These are phyloP conservation scores for Canavalia ensiformis DNA, from an alignment of 306 rosid species.

Conservation along the genomic window DNA sequence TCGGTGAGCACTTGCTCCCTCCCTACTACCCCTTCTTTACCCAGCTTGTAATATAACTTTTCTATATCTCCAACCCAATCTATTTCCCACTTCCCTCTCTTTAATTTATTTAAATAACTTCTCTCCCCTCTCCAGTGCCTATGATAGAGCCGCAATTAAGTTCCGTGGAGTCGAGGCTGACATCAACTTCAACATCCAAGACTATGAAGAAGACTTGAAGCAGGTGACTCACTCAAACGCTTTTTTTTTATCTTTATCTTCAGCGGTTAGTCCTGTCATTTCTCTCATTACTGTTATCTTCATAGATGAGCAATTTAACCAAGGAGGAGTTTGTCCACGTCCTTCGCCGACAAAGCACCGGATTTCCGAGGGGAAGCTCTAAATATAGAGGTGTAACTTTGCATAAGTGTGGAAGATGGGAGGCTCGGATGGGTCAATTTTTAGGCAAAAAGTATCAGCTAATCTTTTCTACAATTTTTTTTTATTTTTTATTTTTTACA, in stretches of 20 bases:
- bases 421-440: constrained; percentile 98
- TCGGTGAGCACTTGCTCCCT: constrained; percentile 70
- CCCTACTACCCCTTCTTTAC: constrained; percentile 33
- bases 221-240: constrained; percentile 63
- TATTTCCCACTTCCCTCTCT: background rate
- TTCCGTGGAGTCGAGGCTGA: constrained; percentile 97
- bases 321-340: constrained; percentile 99
- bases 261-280: background rate
- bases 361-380: constrained; percentile 99
- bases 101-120: background rate
- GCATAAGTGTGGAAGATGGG: constrained; percentile 99
- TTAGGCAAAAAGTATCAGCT: constrained; percentile 86
- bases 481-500: background rate
- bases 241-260: background rate
- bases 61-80: constrained; percentile 25
- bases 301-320: constrained; percentile 88
- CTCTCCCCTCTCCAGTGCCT: constrained; percentile 68
- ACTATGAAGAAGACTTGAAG: constrained; percentile 93
- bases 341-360: constrained; percentile 99
- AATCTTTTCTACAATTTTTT: background rate
- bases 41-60: constrained; percentile 39
- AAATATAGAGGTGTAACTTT: constrained; percentile 98
- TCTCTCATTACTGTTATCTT: constrained; percentile 1
- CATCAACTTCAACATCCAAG: constrained; percentile 88
- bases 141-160: constrained; percentile 98